Base-by-base conservation (phyloP, 371 early-diverging fungal genomes). In the Syncephalastrum contaminatum region DNA sequence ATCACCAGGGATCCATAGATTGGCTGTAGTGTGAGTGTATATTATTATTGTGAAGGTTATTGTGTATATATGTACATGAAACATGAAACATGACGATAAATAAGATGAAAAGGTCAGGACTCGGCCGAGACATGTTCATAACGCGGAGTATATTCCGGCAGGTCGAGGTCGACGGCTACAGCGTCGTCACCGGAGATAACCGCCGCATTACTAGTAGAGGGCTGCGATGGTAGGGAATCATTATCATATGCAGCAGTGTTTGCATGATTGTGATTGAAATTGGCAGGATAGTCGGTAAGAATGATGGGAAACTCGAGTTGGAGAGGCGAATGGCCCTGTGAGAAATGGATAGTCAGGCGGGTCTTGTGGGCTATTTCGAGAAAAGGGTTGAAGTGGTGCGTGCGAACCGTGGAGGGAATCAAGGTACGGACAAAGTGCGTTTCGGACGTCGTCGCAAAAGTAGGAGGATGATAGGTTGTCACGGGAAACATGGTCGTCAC, bases 111-210 rank as follows among this genome's bases (percentile, higher is more conserved):
- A 12, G 5, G 12, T 30, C 36, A 30, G 10, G 36, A 30, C 12
- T 30, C 36, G 36, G 36, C 36, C 12, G 12, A 30, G 12, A 30
- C 36, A 10, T 40, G 24, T 20, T 56, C 57, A 36, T 76, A 76
- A 10, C 64, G 63, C 40, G 77, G 77, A 4, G 77, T 76, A 45
- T 77, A 77, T 56, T 74, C 78, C 6, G 78, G 78, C 18, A 77
- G 45, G 53, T 74, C 78, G 2, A 77, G 51, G 52, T 77, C 78
- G 5, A 77, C 60, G 47, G 48, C 44, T 2, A 69, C 69, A 16
- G 70, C 75, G 56, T 77, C 78, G 27, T 77, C 77, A 0, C 77
- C 74, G 13, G 30, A 53, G 1, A 22, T 21, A 24, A 13, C 22
- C 5, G 36, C 10, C 10, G 36, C 36, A 12, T 6, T 30, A 30